Conservation (phyloP, 1,284 basidiomycete genomes). For the Ustilago crameri region DNA sequence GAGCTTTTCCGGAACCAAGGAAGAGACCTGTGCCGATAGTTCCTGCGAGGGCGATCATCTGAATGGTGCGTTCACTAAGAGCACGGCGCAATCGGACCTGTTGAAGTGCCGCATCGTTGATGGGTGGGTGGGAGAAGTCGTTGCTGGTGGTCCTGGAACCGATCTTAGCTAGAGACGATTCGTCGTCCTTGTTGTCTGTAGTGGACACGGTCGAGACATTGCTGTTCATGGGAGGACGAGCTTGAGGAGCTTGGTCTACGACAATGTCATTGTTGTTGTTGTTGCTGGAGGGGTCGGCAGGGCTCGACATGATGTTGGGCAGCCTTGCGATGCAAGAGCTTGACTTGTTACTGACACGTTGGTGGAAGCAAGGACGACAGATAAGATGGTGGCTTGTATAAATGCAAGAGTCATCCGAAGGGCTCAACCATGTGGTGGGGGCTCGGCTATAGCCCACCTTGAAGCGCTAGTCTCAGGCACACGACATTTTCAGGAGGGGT, state of each 20-base stretch:
- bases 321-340: not conserved
- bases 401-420: not conserved
- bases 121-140: conserved; percentile 9
- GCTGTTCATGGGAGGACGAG: conserved; percentile 16
- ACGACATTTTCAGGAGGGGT: not conserved
- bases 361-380: not conserved
- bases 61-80: conserved; percentile 56
- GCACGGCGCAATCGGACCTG: conserved; percentile 51
- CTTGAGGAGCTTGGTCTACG: conserved; percentile 14
- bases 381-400: not conserved
- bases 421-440: not conserved
- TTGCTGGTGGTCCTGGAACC: conserved; percentile 15
- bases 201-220: not conserved
- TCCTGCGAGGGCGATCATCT: conserved; percentile 72
- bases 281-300: conserved; percentile 3
- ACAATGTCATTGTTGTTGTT: conserved; percentile 16
- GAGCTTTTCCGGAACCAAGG: conserved; percentile 71
- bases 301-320: conserved; percentile 13
- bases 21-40: conserved; percentile 71
- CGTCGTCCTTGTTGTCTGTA: conserved; percentile 4
- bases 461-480: not conserved
- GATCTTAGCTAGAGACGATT: conserved; percentile 13
- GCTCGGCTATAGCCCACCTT: not conserved
- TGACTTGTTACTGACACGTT: not conserved
- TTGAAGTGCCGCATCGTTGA: conserved; percentile 28